These are phyloP conservation scores for Cyclaneusma minus DNA, from an alignment of 2,329 filamentous ascomycete species.

Conservation along the genomic window DNA sequence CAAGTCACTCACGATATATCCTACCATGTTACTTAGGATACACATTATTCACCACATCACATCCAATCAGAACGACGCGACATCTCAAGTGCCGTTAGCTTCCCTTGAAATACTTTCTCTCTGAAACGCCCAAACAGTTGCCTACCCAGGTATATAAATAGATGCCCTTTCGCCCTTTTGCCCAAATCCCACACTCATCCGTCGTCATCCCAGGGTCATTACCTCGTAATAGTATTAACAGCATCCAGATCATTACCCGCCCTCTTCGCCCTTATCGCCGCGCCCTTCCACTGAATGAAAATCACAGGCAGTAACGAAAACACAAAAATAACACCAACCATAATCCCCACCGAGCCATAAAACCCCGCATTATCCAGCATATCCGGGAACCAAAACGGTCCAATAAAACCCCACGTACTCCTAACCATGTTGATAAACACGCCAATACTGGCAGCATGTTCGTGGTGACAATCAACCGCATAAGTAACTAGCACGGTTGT, in stretches of 20 bases:
- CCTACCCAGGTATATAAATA: no score
- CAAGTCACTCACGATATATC: no score
- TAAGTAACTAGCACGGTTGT: slow-evolving; percentile 46
- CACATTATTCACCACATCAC: no score
- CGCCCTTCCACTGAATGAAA: slow-evolving; percentile 16
- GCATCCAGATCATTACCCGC: slow-evolving; percentile 5
- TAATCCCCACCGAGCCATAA: slow-evolving; percentile 19
- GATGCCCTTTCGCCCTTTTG: no score
- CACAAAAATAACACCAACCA: slow-evolving; percentile 20
- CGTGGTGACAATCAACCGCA: slow-evolving; percentile 38
- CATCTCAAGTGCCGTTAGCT: no score
- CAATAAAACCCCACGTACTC: slow-evolving; percentile 32
- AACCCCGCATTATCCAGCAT: slow-evolving; percentile 22
- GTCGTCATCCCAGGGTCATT: no score
- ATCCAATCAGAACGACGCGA: no score
- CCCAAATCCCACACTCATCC: no score
- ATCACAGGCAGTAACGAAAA: slow-evolving; percentile 18
- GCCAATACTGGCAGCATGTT: slow-evolving; percentile 35
- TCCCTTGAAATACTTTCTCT: no score
- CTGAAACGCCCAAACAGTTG: no score
- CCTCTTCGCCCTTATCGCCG: slow-evolving; percentile 3
- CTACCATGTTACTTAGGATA: no score
- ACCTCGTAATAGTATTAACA: no score
- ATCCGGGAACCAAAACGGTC: slow-evolving; percentile 19
- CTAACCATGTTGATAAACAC: slow-evolving; percentile 42